These are phyloP conservation scores for Corymbia calophylla DNA, from an alignment of 441 rosid genomes.

Conservation along the genomic window DNA sequence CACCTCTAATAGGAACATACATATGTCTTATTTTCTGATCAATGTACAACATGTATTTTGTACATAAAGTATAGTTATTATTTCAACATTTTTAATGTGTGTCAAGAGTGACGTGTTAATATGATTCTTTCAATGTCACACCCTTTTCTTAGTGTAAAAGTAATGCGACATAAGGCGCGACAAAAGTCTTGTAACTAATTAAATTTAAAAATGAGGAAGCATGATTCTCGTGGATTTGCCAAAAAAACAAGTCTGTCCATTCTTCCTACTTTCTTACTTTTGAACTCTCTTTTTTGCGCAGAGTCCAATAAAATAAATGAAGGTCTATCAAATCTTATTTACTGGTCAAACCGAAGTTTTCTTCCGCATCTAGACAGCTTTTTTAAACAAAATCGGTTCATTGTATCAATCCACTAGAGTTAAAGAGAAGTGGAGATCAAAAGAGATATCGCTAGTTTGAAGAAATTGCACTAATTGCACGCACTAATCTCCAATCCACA, in stretches of 20 bases:
- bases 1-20: too few relatives aligned
- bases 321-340: neutral
- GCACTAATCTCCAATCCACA: neutral
- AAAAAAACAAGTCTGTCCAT: neutral
- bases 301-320: neutral
- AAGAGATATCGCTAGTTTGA: neutral
- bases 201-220: neutral
- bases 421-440: neutral
- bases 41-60: too few relatives aligned
- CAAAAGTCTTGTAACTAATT: neutral
- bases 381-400: neutral
- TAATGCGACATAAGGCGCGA: neutral
- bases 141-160: neutral
- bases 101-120: rapidly evolving
- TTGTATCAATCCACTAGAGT: neutral
- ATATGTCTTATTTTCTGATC: too few relatives aligned
- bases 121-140: too few relatives aligned
- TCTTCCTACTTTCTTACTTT: neutral
- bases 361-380: neutral
- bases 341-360: neutral
- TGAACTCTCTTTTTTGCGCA: neutral
- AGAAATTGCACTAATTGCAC: neutral
- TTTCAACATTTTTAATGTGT: neutral
- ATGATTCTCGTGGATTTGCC: neutral
- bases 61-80: too few relatives aligned